Conservation (phyloP, 208 protist genomes). For the Wallacemonas sp. region DNA sequence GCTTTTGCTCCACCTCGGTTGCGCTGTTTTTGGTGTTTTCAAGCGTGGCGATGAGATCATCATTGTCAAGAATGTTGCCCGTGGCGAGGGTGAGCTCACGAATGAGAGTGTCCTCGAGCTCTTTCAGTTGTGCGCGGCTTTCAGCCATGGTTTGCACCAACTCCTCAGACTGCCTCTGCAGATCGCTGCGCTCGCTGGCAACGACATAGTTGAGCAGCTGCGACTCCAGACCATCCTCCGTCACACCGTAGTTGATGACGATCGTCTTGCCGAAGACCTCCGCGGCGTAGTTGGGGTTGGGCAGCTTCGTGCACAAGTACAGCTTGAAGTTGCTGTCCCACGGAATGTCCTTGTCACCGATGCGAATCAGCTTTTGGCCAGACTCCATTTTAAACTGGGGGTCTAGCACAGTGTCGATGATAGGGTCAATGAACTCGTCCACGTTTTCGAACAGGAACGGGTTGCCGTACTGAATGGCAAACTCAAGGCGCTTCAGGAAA, state of each 20-base stretch:
- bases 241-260: conserved; percentile 99
- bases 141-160: conserved; percentile 97
- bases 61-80: conserved; percentile 99
- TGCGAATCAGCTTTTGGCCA: conserved; percentile 87
- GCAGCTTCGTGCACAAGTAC: conserved; percentile 98
- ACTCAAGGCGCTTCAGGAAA: conserved; percentile 97
- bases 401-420: conserved; percentile 98
- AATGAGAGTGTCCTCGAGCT: conserved; percentile 98
- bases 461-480: conserved; percentile 97
- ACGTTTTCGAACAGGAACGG: conserved; percentile 98
- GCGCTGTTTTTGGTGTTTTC: conserved; percentile 98
- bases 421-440: conserved; percentile 99
- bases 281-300: conserved; percentile 98
- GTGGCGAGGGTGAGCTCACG: conserved; percentile 94
- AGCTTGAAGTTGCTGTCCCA: conserved; percentile 98
- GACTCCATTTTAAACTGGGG: conserved; percentile 93
- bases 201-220: conserved; percentile 99
- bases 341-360: conserved; percentile 97
- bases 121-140: conserved; percentile 95
- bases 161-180: conserved; percentile 95
- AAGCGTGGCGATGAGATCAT: conserved; percentile 97
- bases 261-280: conserved; percentile 98
- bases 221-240: conserved; percentile 96
- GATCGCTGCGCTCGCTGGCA: conserved; percentile 94
- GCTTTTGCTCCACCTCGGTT: conserved; percentile 95